Percentiles rank a stretch among this genome's conserved stretches.
Conservation (phyloP, 2,329 filamentous ascomycete species). For the Talaromyces sp. region DNA sequence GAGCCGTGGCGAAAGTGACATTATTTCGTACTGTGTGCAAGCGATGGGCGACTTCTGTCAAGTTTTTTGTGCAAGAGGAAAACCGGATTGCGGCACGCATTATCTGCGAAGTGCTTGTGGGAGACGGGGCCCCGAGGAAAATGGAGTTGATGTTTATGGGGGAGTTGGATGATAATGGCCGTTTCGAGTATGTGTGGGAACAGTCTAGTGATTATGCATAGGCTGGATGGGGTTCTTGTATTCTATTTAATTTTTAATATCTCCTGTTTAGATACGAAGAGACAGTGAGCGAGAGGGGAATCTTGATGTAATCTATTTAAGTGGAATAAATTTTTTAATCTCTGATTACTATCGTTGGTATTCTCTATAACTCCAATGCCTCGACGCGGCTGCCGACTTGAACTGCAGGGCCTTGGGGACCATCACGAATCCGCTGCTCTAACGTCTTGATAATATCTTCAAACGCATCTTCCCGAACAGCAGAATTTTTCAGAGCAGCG, state of each 20-base stretch:
- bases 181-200: neutral
- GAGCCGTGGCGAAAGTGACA: neutral
- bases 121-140: neutral
- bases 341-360: neutral
- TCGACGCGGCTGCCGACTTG: constrained; percentile 29
- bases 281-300: neutral
- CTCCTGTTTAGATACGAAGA: no score
- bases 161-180: neutral
- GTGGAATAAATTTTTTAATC: neutral
- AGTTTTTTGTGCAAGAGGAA: neutral
- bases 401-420: constrained; percentile 32
- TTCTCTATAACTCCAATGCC: constrained; percentile 25
- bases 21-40: neutral
- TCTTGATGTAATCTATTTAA: neutral
- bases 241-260: no score
- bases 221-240: no score
- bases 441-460: constrained; percentile 36
- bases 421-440: constrained; percentile 35
- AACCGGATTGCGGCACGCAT: neutral
- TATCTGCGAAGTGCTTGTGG: neutral
- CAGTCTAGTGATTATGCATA: neutral
- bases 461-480: constrained; percentile 26
- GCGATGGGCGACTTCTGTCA: neutral
- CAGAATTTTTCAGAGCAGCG: constrained; percentile 33
- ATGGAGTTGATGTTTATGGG: neutral